Conservation (phyloP, 768 basidiomycete genomes). For the Tricholoma sp. region DNA sequence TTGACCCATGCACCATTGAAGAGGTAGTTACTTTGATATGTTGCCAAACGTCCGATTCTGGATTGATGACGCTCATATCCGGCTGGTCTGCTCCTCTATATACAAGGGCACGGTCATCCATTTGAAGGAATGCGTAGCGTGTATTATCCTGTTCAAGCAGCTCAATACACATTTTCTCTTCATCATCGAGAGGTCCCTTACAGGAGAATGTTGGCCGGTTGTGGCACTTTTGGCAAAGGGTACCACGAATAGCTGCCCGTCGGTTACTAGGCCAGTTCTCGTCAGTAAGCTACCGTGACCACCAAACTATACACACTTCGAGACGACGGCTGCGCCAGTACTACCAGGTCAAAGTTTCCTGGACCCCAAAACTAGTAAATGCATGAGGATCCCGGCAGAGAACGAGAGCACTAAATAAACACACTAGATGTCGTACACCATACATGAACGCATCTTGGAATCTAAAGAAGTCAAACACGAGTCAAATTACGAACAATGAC, state of each 20-base stretch:
- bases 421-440: constrained; percentile 70
- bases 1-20: background rate
- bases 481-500: background rate
- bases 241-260: constrained; percentile 75
- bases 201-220: constrained; percentile 87
- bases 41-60: constrained; percentile 97
- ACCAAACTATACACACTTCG: constrained; percentile 36
- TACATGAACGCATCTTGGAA: constrained; percentile 87
- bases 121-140: constrained; percentile 89
- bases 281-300: background rate
- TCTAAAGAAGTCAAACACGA: constrained; percentile 18
- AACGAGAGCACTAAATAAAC: constrained; percentile 16
- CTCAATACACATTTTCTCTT: background rate
- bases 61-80: constrained; percentile 97
- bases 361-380: constrained; percentile 81
- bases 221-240: constrained; percentile 96
- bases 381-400: background rate
- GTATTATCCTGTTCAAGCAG: constrained; percentile 72
- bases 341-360: constrained; percentile 85
- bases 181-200: constrained; percentile 29
- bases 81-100: constrained; percentile 97
- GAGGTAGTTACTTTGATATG: constrained; percentile 69
- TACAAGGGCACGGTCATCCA: constrained; percentile 90
- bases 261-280: constrained; percentile 34
- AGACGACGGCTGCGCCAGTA: constrained; percentile 53